Percentiles rank a stretch among this genome's conserved stretches.
These are phyloP conservation scores for Suillus alpinus DNA, from an alignment of 768 basidiomycete genomes.

Conservation along the genomic window DNA sequence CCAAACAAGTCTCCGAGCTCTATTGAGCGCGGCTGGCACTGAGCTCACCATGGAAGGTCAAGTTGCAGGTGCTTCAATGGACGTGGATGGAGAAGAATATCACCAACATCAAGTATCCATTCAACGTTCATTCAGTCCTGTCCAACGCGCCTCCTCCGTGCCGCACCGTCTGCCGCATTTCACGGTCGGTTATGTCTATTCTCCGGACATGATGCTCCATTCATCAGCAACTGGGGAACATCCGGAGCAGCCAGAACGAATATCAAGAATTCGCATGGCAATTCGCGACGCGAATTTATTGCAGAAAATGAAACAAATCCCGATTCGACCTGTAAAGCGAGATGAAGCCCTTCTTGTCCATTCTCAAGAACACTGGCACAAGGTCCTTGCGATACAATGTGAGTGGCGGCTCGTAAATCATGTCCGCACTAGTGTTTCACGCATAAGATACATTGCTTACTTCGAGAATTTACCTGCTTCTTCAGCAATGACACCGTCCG, in stretches of 20 bases:
- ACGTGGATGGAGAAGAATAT: constrained; percentile 22
- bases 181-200: constrained; percentile 83
- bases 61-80: constrained; percentile 22
- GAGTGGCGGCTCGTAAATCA: constrained; percentile 26
- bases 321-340: constrained; percentile 68
- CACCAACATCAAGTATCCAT: constrained; percentile 2
- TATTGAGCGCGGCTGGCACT: constrained; percentile 2
- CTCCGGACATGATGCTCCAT: constrained; percentile 84
- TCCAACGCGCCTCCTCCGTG: constrained; percentile 29
- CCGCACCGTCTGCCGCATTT: constrained; percentile 24
- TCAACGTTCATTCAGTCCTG: constrained; percentile 19
- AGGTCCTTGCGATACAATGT: constrained; percentile 82
- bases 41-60: constrained; percentile 18
- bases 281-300: constrained; percentile 60
- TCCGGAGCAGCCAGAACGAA: constrained; percentile 77
- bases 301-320: constrained; percentile 72
- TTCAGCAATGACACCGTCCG: constrained; percentile 71
- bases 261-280: constrained; percentile 67
- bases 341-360: constrained; percentile 89
- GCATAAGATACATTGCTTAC: constrained; percentile 8
- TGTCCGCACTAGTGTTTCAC: constrained; percentile 16
- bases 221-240: constrained; percentile 57
- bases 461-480: constrained; percentile 5
- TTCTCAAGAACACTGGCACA: constrained; percentile 88
- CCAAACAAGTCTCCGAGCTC: constrained; percentile 2